phyloP scores from a whole-genome alignment of 495 filamentous ascomycete genomes.

The Penicillium longicatenatum region DNA sequence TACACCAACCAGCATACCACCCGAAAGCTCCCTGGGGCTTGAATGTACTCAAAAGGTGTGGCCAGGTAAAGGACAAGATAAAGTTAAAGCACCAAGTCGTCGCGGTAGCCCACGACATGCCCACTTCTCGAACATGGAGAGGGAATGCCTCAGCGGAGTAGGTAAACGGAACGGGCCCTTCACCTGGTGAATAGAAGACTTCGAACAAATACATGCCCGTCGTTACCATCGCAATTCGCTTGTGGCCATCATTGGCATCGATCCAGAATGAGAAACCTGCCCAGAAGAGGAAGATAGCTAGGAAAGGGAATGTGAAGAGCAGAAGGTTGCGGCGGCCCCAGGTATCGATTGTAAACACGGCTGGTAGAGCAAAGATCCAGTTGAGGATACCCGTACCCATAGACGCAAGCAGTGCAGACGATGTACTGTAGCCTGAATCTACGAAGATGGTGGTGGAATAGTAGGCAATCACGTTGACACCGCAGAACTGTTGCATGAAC shows the following conservation, averaged over 20 bases:
- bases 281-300: conserved; percentile 58
- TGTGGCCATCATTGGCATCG: conserved; percentile 33
- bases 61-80: conserved; percentile 61
- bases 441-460: conserved; percentile 60
- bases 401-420: conserved; percentile 55
- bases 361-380: conserved; percentile 66
- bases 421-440: conserved; percentile 45
- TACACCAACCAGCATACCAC: conserved; percentile 64
- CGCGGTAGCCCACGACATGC: conserved; percentile 64
- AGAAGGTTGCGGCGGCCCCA: conserved; percentile 64
- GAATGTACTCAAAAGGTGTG: conserved; percentile 48
- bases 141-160: conserved; percentile 64
- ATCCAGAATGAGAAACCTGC: conserved; percentile 62
- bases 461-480: conserved; percentile 56
- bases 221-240: conserved; percentile 48
- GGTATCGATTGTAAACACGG: conserved; percentile 69
- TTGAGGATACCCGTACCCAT: conserved; percentile 67
- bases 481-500: conserved; percentile 56
- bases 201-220: conserved; percentile 55
- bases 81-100: conserved; percentile 56
- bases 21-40: conserved; percentile 58
- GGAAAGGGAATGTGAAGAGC: conserved; percentile 65
- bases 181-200: conserved; percentile 56
- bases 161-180: conserved; percentile 58
- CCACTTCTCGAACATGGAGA: conserved; percentile 63